Evolutionary conservation across 1,139 yeast species (phyloP).

Genomic region (Debaryomyces sp.): DNA sequence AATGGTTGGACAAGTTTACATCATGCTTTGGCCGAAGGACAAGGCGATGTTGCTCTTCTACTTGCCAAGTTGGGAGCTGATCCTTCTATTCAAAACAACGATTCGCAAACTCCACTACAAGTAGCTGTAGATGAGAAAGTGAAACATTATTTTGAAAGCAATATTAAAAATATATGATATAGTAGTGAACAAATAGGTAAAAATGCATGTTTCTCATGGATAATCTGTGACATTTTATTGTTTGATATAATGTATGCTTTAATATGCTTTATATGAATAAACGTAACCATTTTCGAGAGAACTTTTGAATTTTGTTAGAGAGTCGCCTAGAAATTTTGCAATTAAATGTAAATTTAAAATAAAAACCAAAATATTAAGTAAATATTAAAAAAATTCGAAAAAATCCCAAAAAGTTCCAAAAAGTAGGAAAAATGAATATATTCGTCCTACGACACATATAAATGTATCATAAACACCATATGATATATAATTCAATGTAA

Average conservation of each 20-base stretch:
- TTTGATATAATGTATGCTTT: background rate
- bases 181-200: no score
- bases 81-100: slow-evolving; percentile 44
- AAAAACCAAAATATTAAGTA: background rate
- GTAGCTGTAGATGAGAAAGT: slow-evolving; percentile 68
- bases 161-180: background rate
- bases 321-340: no score
- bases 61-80: slow-evolving; percentile 74
- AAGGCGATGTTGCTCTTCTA: slow-evolving; percentile 71
- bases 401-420: background rate
- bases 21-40: slow-evolving; percentile 92
- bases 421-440: background rate
- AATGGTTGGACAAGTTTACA: slow-evolving; percentile 88
- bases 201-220: no score
- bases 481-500: background rate
- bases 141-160: slow-evolving; percentile 4
- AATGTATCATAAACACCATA: background rate
- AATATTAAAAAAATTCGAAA: background rate
- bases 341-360: background rate
- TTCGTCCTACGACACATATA: background rate
- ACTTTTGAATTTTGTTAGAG: no score
- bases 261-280: background rate
- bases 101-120: slow-evolving; percentile 59
- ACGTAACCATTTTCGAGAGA: background rate
- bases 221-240: background rate